Base-by-base conservation (phyloP, 2,329 filamentous ascomycete species). In the Dactylellina cionopaga region DNA sequence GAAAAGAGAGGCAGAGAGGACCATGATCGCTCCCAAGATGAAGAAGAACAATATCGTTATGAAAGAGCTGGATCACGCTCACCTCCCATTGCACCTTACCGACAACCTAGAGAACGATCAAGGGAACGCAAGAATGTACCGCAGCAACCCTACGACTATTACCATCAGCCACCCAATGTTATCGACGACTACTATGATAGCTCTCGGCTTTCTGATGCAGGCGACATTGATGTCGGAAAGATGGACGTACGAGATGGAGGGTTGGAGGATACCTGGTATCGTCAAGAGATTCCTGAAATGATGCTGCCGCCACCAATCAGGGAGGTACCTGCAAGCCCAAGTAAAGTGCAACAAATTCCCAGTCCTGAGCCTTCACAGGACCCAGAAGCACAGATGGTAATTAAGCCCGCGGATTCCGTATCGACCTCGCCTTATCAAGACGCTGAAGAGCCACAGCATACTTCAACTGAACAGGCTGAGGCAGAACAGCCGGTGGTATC, bases 251-350 rank as follows among this genome's bases (percentile, higher is more conserved):
- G 66, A 24, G 66, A 71, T 52, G 41, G 49, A 9, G 66, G 66
- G 29, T 25, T 56, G 5, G 58, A 63, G 29, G 66, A 71, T 63
- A 25, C 54, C 7, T 70, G 64, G 65, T 55, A 66, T 27, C 27
- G 27, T 29, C 51, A 52, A 10, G 65, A 63, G 13, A 58, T 71
- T 13, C 66, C 66, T 7, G 58, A 71, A 0, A 41, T 71, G 43
- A 62, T 58, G 24, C 43, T 71, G 5, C 66, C 66, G 10, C 66
- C 66, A 17, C 66, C 66, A 10, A 41, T 71, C 5, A 24, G 58
- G 27, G 66, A 71, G 39, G 19, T 71, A 13, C 66, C 66, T 59
- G 66, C 66, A 5, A 71, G 66, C 17, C 66, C 66, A 1, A 71
- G 66, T 19, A 56, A 63, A n/a, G 58, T 55, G 1, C 66, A 63